Evolutionary conservation across 129 eudicot species (phyloP), one percentile per base, ranked within the genome.

Genomic region (Artemisia tridentata): DNA sequence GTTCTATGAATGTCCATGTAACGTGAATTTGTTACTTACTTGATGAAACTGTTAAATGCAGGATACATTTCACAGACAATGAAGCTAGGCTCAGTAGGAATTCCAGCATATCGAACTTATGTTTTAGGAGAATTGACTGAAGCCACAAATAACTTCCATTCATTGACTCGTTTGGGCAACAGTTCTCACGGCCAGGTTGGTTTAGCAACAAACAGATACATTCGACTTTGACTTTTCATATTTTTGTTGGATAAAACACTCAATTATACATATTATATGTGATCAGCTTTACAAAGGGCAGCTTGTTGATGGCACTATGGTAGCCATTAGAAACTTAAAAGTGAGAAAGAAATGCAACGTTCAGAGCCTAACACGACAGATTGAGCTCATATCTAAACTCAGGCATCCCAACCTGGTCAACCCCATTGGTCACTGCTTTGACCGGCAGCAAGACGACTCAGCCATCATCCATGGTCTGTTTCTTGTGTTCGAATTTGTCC

Each of bases 391-490:
- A 18, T 72, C 92, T 17, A 84, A 84, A 78, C 89, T 89, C 31
- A 84, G 88, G 61, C 86, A 89, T 51, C 68, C 75, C 29, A 79
- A 86, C 69, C 66, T 89, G 66, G 88, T 84, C 65, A 84, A 87
- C 77, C 81, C 86, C 15, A 71, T 89, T 4, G 96, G 96, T 71
- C 96, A 89, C 63, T 81, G 92, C 74, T 81, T 89, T 47, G 89
- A 89, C 63, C 82, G 83, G 74, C 68, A 65, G 20, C 78, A 61
- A 58, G 86, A 89, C 49, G 89, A 84, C 63, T 75, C 87, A 43
- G 73, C 64, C 57, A 70, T 80, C 62, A 75, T 71, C 81, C 65
- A 60, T 54, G 72, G 72, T 7, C 50, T 80, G 65, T 64, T 75
- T 73, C 75, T 89, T 11, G 78, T 89, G 20, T 84, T 79, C 10